Evolutionary conservation across 176 grass and related monocot genomes (phyloP), one percentile per base, ranked within the genome.

Genomic region (Oryza australiensis): DNA sequence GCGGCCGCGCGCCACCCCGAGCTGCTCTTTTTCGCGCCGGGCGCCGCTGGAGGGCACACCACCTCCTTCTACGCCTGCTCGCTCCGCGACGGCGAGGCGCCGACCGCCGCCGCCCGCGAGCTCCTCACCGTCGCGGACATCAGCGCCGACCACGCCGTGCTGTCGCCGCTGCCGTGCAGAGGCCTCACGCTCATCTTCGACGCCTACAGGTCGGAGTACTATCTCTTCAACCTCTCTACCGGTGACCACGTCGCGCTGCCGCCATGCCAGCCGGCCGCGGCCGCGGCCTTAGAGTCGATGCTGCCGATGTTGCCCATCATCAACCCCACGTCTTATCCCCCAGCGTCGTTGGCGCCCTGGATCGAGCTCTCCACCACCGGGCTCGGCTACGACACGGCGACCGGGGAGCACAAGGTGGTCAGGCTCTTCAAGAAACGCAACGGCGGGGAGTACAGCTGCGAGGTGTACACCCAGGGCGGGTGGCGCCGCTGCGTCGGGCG

Each of bases 181-280:
- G 81, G 81, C 33, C 72, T 83, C 1, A 75, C 72, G 14, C 81
- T 75, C 81, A 2, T 35, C 34, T 35, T 35, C 34, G 34, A 35
- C 34, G 7, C 34, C 6, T 35, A 35, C 34, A 35, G 1, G 42
- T 48, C 70, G 5, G 62, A 40, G 23, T 67, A 68, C 82, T 40
- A 59, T 63, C n/a, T 76, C 1, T 84, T 26, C 72, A 84, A 76
- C 82, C n/a, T 84, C 62, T 84, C 72, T 0, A 84, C 73, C 48
- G 63, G 82, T 23, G 9, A 84, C 32, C 82, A 84, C 16, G 72
- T 37, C 6, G 16, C 62, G 0, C 72, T 83, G 0, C 62, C 62
- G 62, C 43, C 72, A 10, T 83, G 81, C 43, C 62, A 66, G 29
- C 43, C 62, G 32, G 81, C 81, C 4, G 71, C 3, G 1, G 42